Base-by-base conservation (phyloP, 208 protist species). In the Crithidia brevicula region DNA sequence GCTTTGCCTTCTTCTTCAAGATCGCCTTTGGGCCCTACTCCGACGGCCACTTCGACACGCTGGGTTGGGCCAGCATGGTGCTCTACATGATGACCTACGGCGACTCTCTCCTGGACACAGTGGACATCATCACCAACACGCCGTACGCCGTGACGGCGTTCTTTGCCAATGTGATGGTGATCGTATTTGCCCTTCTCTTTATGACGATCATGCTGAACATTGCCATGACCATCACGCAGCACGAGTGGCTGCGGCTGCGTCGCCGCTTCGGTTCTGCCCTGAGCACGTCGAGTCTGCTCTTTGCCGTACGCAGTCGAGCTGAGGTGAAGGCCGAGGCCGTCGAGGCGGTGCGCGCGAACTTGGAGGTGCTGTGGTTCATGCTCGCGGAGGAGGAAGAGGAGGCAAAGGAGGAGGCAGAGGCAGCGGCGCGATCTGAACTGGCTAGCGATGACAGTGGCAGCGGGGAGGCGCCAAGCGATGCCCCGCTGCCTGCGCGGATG, bases 201-300 rank as follows among this genome's bases (percentile, higher is more conserved):
- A 85, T 86, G 65, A 81, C 77, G 65, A 83, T 77, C n/a, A 81
- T 89, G 68, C 67, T 86, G 59, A 86, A 87, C 72, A 68, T 87
- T 20, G 77, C 81, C 1, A 82, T 85, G 67, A 67, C 81, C 30
- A 90, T 90, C 52, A 86, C 74, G 13, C 77, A 85, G 43, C 64
- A 85, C 49, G 75, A 84, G 62, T 90, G 79, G 76, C 72, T 72
- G 36, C 61, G 62, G 31, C 66, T 86, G 66, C 79, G 78, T 27
- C 65, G 78, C 15, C 72, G 73, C 23, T 86, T 85, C 27, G 81
- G 76, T 20, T 67, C 75, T 0, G 78, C 75, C 20, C 56, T 88
- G 3, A 84, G 70, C 67, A 82, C 51, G 20, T 79, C 70, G 2
- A 82, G 72, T 22, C 50, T 81, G 6, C 63, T 85, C 9, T 80